Conservation (phyloP, 2,329 filamentous ascomycete species). For the Aspergillus niger region DNA sequence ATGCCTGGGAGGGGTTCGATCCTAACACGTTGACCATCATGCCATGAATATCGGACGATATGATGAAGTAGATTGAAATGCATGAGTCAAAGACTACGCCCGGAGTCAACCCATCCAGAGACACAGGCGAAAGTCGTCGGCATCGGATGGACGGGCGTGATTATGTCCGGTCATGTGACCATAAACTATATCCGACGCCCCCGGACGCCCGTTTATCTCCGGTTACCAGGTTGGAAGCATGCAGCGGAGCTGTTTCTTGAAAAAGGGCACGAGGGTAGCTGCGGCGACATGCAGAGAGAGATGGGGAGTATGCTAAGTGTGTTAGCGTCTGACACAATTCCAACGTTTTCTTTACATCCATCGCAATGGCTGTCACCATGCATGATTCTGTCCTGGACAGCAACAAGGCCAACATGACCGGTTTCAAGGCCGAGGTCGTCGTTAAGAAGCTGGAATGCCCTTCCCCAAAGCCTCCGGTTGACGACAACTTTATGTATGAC, state of each 20-base stretch:
- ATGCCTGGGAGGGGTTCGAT: not conserved
- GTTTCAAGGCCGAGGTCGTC: not conserved
- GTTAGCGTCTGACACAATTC: not conserved
- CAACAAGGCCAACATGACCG: slow-evolving; percentile 2
- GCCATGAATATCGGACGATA: not conserved
- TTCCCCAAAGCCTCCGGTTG: slow-evolving; percentile 28
- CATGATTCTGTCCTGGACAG: not conserved
- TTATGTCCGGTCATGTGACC: not conserved
- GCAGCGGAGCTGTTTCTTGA: not conserved
- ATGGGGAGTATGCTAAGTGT: no score
- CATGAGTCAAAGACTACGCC: not conserved
- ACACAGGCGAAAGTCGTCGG: not conserved
- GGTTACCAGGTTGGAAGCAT: not conserved
- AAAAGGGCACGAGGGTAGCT: not conserved
- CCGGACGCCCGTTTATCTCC: not conserved
- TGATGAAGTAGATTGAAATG: not conserved
- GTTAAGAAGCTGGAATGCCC: not conserved
- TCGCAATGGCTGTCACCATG: not conserved
- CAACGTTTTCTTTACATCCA: not conserved
- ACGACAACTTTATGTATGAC: slow-evolving; percentile 47
- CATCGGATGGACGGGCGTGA: not conserved
- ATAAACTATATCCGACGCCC: not conserved
- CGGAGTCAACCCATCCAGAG: no score
- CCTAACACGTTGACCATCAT: not conserved
- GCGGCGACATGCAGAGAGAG: not conserved